These are phyloP conservation scores for Neurospora pannonica DNA, from an alignment of 495 filamentous ascomycete genomes.

Conservation along the genomic window DNA sequence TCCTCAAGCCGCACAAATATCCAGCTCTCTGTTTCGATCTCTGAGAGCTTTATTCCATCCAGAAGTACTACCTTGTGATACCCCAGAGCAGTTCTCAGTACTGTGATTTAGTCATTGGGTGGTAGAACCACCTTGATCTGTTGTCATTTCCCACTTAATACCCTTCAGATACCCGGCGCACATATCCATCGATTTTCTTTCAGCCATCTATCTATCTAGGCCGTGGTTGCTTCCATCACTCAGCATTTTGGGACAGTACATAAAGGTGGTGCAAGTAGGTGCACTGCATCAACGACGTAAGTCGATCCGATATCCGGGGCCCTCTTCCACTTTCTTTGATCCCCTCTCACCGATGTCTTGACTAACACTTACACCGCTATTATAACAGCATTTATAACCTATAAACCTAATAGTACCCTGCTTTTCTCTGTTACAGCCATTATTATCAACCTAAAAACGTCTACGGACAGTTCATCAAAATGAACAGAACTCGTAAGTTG, in stretches of 20 bases:
- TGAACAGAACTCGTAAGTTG: conserved; percentile 14
- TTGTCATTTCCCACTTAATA: neutral
- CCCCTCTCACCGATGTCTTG: neutral
- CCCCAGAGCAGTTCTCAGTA: neutral
- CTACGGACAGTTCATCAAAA: neutral
- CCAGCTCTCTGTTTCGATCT: neutral
- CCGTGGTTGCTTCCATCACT: neutral
- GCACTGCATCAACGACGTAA: neutral
- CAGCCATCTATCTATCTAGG: neutral
- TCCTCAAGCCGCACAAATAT: neutral
- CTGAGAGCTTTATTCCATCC: neutral
- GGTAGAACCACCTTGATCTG: neutral
- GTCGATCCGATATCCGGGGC: neutral
- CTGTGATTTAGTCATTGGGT: neutral
- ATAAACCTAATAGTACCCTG: neutral
- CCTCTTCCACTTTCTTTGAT: neutral
- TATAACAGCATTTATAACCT: neutral
- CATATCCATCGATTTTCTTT: neutral
- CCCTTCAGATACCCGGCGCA: neutral
- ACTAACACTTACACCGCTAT: neutral
- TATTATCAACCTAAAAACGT: neutral
- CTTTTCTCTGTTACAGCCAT: neutral
- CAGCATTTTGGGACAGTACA: neutral
- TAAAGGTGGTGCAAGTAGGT: neutral
- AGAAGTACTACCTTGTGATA: neutral